phyloP scores from a whole-genome alignment of 1,284 basidiomycete species.

The Irpex rosettiformis region DNA sequence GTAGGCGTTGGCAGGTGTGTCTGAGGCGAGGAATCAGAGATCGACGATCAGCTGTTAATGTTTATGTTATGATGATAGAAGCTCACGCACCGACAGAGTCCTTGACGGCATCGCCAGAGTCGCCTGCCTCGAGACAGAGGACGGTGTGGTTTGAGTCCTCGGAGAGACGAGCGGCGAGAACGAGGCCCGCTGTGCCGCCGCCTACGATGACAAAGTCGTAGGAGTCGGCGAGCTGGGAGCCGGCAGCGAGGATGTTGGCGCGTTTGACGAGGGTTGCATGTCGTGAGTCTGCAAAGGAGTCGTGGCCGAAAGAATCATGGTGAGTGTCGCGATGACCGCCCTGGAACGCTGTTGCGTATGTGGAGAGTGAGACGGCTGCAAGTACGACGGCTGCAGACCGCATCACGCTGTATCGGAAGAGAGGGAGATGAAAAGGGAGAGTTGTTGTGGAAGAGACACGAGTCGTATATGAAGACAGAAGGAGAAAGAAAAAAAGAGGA shows the following conservation, averaged over 20 bases:
- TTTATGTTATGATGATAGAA: background rate
- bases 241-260: slow-evolving; percentile 36
- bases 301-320: slow-evolving; percentile 19
- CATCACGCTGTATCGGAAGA: slow-evolving; percentile 15
- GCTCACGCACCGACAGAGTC: slow-evolving; percentile 34
- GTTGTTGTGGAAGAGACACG: background rate
- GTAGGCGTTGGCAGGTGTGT: slow-evolving; percentile 51
- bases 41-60: background rate
- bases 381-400: slow-evolving; percentile 24
- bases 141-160: slow-evolving; percentile 68
- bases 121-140: slow-evolving; percentile 71
- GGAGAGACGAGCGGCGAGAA: slow-evolving; percentile 67
- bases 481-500: background rate
- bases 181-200: slow-evolving; percentile 74
- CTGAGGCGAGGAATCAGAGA: slow-evolving; percentile 24
- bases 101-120: slow-evolving; percentile 48
- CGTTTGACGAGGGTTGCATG: slow-evolving; percentile 8
- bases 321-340: slow-evolving; percentile 23
- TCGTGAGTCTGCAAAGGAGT: slow-evolving; percentile 3
- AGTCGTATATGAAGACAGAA: background rate
- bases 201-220: slow-evolving; percentile 61
- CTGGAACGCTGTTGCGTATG: slow-evolving; percentile 16
- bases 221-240: slow-evolving; percentile 33
- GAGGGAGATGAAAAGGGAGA: background rate
- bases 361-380: slow-evolving; percentile 23